Evolutionary conservation across 2,329 filamentous ascomycete species (phyloP).

Genomic region (Paecilomyces sp.): DNA sequence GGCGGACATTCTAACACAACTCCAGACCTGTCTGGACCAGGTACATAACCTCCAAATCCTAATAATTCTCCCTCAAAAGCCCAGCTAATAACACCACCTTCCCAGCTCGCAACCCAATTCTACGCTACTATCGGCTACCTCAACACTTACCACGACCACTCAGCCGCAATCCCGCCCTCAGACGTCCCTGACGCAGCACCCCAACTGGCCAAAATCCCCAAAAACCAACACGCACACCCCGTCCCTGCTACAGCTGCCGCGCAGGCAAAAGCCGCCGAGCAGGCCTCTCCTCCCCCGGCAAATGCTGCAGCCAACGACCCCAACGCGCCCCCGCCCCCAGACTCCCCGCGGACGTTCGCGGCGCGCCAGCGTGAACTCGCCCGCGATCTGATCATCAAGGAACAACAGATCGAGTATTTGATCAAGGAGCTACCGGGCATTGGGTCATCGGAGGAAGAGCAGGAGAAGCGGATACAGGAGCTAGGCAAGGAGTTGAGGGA

Average conservation of each 20-base stretch:
- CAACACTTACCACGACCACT: conserved; percentile 39
- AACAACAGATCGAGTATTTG: conserved; percentile 45
- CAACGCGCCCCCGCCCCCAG: conserved; percentile 29
- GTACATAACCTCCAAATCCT: conserved; percentile 14
- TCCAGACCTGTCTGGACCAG: conserved; percentile 46
- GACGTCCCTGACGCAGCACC: conserved; percentile 26
- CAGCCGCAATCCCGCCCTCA: conserved; percentile 25
- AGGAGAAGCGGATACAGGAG: conserved; percentile 35
- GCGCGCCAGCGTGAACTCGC: conserved; percentile 40
- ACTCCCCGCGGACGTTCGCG: conserved; percentile 35
- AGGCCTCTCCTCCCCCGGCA: conserved; percentile 9
- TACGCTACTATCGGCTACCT: conserved; percentile 45
- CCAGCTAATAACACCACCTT: conserved; percentile 2
- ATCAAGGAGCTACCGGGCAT: conserved; percentile 41
- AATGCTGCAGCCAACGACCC: conserved; percentile 21
- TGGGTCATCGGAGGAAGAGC: conserved; percentile 36
- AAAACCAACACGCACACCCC: conserved; percentile 29
- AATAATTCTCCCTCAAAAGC: background rate
- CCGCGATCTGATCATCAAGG: conserved; percentile 43
- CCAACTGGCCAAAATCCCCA: conserved; percentile 33
- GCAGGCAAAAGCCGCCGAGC: conserved; percentile 9
- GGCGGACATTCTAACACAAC: conserved; percentile 44
- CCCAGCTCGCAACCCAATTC: conserved; percentile 43
- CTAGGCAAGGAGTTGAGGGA: conserved; percentile 37
- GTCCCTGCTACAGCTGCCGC: conserved; percentile 20